Evolutionary conservation across 345 rosid genomes (phyloP).

Genomic region (Limnanthes douglasii): DNA sequence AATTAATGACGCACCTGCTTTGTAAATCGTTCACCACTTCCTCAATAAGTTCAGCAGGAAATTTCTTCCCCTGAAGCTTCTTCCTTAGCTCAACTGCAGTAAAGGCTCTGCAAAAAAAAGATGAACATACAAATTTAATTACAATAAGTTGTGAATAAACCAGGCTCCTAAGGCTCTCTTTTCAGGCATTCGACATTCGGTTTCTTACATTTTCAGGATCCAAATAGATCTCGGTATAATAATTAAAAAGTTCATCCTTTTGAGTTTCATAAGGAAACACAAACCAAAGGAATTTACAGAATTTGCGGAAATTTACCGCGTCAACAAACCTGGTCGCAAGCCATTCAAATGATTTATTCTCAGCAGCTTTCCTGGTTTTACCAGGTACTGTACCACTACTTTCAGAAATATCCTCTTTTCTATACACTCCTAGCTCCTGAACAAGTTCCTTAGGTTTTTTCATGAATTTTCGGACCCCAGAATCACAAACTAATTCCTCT

Average conservation of each 20-base stretch:
- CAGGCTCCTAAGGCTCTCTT: no score
- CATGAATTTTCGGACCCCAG: slow-evolving; percentile 9
- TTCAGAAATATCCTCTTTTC: slow-evolving; percentile 8
- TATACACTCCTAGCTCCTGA: slow-evolving; percentile 18
- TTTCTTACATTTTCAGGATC: no score
- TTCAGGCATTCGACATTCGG: no score
- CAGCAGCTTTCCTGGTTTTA: slow-evolving; percentile 31
- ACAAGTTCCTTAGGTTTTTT: slow-evolving; percentile 15
- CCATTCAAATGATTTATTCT: no score
- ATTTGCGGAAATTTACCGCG: no score
- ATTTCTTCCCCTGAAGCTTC: slow-evolving; percentile 53
- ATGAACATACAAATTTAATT: no score
- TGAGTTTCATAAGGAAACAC: no score
- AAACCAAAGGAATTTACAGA: no score
- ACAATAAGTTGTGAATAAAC: no score
- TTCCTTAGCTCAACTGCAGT: slow-evolving; percentile 58
- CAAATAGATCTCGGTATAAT: no score
- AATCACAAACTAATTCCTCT: slow-evolving; percentile 12
- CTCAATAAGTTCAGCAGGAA: slow-evolving; percentile 28
- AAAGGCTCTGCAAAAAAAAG: slow-evolving; percentile 35
- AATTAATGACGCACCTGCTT: slow-evolving; percentile 25
- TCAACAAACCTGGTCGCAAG: no score
- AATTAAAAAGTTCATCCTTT: no score
- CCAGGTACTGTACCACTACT: slow-evolving; percentile 9
- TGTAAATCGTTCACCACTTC: slow-evolving; percentile 35